Evolutionary conservation across 345 rosid species (phyloP), one percentile per base, ranked within the genome.

Genomic region (Clausena lansium): DNA sequence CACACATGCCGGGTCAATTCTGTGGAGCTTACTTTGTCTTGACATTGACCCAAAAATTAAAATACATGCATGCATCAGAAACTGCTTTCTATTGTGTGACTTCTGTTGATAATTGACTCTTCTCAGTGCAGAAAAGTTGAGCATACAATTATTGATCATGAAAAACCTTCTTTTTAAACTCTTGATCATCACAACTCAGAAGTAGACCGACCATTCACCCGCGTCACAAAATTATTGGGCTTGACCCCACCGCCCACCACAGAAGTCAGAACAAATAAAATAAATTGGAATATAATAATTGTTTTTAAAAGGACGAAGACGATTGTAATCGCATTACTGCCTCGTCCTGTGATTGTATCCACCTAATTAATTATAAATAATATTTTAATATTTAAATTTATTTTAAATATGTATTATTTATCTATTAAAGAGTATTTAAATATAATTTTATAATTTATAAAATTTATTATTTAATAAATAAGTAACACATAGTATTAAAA

Each of bases 61-160:
- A n/a, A n/a, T 17, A 5, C 76, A 73, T 33, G 64, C 47, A 57
- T 55, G 64, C 7, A 57, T 55, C 33, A 5, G 14, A 52, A 19
- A 6, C 28, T 32, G 5, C 32, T 52, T 70, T 32, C 11, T 68
- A 32, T 13, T n/a, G n/a, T n/a, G n/a, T n/a, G n/a, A n/a, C n/a
- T n/a, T n/a, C n/a, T n/a, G n/a, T n/a, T 73, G 24, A 35, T 35
- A 57, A 24, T 71, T 22, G 75, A 55, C 75, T 55, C 50, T 71
- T 4, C 45, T 13, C 11, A 68, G 7, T 14, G 19, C 36, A 30
- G 6, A 30, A 11, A 7, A 62, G 20, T 62, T 4, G 20, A 9
- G 9, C 36, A 62, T 13, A 11, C 17, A 45, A 3, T 45, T 45
- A 4, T 45, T n/a, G n/a, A n/a, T 45, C 50, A 45, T 3, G 11